Conservation (phyloP, 345 rosid genomes). For the Clausena lansium region DNA sequence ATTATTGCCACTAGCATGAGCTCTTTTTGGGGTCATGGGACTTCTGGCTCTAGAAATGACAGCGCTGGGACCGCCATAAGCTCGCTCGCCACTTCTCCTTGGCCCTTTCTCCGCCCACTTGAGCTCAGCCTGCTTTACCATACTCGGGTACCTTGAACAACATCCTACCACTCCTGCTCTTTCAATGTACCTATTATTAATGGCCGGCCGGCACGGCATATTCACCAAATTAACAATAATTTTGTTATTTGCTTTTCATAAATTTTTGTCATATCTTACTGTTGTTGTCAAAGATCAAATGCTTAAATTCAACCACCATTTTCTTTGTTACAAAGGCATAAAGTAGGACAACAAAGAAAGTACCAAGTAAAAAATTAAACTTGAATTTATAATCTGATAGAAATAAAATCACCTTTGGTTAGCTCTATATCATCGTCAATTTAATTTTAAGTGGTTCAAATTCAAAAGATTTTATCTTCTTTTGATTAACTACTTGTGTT, state of each 20-base stretch:
- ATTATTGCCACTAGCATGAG: not conserved
- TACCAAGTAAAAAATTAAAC: not conserved
- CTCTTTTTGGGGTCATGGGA: slow-evolving; percentile 21
- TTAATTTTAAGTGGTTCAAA: too few relatives aligned
- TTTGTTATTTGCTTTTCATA: not conserved
- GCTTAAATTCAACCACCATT: not conserved
- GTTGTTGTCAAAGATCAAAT: not conserved
- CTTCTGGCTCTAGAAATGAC: slow-evolving; percentile 35
- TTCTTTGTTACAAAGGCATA: too few relatives aligned
- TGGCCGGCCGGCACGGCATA: not conserved
- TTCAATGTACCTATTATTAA: slow-evolving; percentile 44
- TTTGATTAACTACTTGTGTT: too few relatives aligned
- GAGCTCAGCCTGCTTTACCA: slow-evolving; percentile 52
- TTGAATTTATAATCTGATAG: too few relatives aligned
- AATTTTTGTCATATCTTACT: not conserved
- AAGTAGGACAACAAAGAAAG: not conserved
- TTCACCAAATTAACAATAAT: too few relatives aligned
- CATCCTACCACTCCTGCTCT: slow-evolving; percentile 54
- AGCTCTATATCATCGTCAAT: too few relatives aligned
- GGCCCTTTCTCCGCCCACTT: slow-evolving; percentile 78
- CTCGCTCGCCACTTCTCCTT: slow-evolving; percentile 35
- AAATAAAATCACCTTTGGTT: too few relatives aligned
- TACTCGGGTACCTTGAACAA: slow-evolving; percentile 33
- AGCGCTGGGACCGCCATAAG: slow-evolving; percentile 17
- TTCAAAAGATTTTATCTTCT: too few relatives aligned